Percentiles rank a stretch among this genome's conserved stretches.
phyloP scores from a whole-genome alignment of 345 rosid genomes.

The Atalantia buxifolia region DNA sequence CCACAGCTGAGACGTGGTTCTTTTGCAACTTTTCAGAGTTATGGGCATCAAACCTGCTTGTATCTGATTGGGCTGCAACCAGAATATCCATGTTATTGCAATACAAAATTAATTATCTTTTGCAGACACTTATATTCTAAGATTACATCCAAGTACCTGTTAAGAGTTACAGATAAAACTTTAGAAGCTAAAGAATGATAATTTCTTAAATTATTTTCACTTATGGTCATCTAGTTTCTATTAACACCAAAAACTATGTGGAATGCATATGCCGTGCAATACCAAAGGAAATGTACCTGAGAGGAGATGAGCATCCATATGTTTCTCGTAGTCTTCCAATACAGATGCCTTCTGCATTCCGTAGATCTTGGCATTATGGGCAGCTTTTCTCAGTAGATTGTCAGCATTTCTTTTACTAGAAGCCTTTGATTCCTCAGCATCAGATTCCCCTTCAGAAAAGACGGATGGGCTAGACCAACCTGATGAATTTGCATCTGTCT shows the following conservation, averaged over 20 bases:
- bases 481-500: conserved; percentile 51
- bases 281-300: conserved; percentile 34
- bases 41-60: conserved; percentile 18
- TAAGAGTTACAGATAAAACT: not conserved
- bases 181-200: not conserved
- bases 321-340: conserved; percentile 25
- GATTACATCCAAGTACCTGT: not conserved
- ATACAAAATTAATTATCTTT: not conserved
- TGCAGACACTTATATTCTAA: not conserved
- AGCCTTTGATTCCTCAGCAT: conserved; percentile 44
- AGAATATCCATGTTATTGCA: conserved; percentile 6
- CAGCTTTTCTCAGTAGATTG: conserved; percentile 42
- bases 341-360: conserved; percentile 29
- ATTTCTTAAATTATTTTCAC: not conserved
- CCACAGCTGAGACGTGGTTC: conserved; percentile 28
- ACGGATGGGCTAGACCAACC: conserved; percentile 68
- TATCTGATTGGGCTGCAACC: conserved; percentile 35
- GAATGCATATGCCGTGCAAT: not conserved
- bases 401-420: conserved; percentile 45
- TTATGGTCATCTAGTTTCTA: not conserved
- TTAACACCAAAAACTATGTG: not conserved
- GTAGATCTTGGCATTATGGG: conserved; percentile 41
- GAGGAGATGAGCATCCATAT: conserved; percentile 26
- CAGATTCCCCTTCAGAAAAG: conserved; percentile 71
- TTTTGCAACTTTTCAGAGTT: conserved; percentile 32